Evolutionary conservation across 2,329 filamentous ascomycete species (phyloP), one percentile per base, ranked within the genome.

Genomic region (Paecilomyces formosus): DNA sequence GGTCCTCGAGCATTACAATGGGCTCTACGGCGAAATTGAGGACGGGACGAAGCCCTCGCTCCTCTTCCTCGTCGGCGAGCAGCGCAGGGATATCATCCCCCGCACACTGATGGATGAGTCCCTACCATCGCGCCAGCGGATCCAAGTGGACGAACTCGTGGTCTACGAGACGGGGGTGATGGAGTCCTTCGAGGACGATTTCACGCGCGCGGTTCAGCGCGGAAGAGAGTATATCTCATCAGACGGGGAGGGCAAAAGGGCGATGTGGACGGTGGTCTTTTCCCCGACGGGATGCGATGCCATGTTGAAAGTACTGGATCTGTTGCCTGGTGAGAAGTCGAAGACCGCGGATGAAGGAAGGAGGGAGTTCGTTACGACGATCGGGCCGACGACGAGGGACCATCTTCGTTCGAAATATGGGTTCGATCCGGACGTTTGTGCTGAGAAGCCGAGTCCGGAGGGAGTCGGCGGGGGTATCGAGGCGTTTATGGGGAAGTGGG

Each of bases 21-120:
- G 60, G 7, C 61, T 79, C 11, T 67, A 73, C 57, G 54, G 62
- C 13, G 31, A 31, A 18, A 45, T 31, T 13, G 58, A 35, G 57
- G 11, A 31, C 30, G 30, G 11, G 11, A 31, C 69, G 73, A 55
- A 65, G 52, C 85, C 82, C 0, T 82, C 88, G 0, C 72, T 97
- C 4, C 77, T 97, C 0, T 99, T 97, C 72, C 82, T 95, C 13
- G 92, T 96, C 0, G 94, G 94, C 21, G 93, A 97, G 70, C 89
- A 92, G 70, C 84, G 92, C 57, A 80, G 94, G 52, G 94, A 97
- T 71, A 85, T 96, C 63, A 96, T 99, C 62, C 92, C 94, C 1
- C 89, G 84, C 65, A 90, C 85, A 1, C 77, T 97, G 39, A 89
- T 86, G 79, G 81, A 83, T 45, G 69, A 77, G 0, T 65, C 70